These are phyloP conservation scores for Rosa hybrid DNA, from an alignment of 331 rosid species.

Conservation along the genomic window DNA sequence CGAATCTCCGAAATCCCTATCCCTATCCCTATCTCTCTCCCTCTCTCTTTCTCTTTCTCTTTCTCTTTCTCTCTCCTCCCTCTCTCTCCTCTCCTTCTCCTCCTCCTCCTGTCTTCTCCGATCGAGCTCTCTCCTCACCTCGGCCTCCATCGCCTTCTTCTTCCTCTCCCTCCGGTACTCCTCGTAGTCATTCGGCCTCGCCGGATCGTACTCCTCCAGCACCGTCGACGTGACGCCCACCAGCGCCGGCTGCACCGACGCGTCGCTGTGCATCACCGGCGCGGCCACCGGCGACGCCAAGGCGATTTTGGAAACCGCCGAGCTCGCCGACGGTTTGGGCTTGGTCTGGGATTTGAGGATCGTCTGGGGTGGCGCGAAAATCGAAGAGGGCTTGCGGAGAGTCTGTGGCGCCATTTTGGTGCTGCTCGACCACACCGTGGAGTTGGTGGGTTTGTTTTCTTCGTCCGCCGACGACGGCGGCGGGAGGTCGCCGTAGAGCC, in stretches of 20 bases:
- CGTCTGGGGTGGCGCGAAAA: constrained; percentile 74
- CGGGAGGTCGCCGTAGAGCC: constrained; percentile 94
- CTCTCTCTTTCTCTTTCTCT: constrained; percentile 31
- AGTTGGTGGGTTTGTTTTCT: constrained; percentile 73
- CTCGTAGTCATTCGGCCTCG: constrained; percentile 92
- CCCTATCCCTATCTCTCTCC: constrained; percentile 26
- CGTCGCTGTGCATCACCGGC: constrained; percentile 34
- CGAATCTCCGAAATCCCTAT: constrained; percentile 39
- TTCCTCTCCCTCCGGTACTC: constrained; percentile 85
- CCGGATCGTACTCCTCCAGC: constrained; percentile 95
- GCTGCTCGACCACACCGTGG: constrained; percentile 88
- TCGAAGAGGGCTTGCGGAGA: constrained; percentile 74
- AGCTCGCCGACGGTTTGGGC: constrained; percentile 38
- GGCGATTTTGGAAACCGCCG: constrained; percentile 21
- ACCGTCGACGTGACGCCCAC: constrained; percentile 84
- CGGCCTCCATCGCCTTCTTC: constrained; percentile 76
- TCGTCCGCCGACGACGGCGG: constrained; percentile 95
- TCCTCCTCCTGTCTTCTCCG: constrained; percentile 82
- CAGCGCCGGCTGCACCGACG: constrained; percentile 54
- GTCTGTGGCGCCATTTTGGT: constrained; percentile 98
- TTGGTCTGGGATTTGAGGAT: constrained; percentile 60
- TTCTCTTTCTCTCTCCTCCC: constrained; percentile 40
- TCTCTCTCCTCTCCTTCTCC: constrained; percentile 54
- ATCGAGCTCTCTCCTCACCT: constrained; percentile 73
- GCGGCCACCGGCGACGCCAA: constrained; percentile 22